Percentiles rank a stretch among this genome's conserved stretches.
phyloP scores from a whole-genome alignment of 2,329 filamentous ascomycete genomes.

The Colletotrichum tabaci region DNA sequence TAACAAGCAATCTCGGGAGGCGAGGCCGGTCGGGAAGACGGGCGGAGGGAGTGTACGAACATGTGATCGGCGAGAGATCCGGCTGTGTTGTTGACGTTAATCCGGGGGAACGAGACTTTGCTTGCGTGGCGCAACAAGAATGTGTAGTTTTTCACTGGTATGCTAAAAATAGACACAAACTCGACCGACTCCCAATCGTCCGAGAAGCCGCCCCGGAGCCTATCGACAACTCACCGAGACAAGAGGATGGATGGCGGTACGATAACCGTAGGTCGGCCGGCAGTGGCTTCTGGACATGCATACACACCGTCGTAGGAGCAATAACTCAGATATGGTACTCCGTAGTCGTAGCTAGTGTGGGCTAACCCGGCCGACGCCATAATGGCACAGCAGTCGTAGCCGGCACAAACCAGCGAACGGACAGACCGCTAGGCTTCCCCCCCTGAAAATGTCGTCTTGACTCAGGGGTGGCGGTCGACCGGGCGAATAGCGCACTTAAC shows the following conservation, averaged over 20 bases:
- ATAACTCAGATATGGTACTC: neutral
- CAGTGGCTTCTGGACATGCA: neutral
- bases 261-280: too few relatives aligned
- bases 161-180: slow-evolving; percentile 22
- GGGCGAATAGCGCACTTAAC: neutral
- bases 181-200: neutral
- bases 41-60: neutral
- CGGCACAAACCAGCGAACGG: neutral
- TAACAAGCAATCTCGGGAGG: slow-evolving; percentile 20
- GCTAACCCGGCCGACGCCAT: neutral
- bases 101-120: neutral
- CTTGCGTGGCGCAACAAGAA: slow-evolving; percentile 17
- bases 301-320: too few relatives aligned
- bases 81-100: slow-evolving; percentile 13
- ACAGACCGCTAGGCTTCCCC: slow-evolving; percentile 1
- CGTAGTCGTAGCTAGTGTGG: neutral
- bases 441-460: slow-evolving; percentile 1
- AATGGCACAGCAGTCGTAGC: neutral
- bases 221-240: slow-evolving; percentile 3
- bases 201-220: neutral
- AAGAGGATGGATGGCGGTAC: neutral
- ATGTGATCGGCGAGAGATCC: slow-evolving; percentile 22
- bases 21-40: neutral
- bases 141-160: neutral
- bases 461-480: slow-evolving; percentile 8